Conservation (phyloP, 208 protist genomes). For the Lotmaria passim region DNA sequence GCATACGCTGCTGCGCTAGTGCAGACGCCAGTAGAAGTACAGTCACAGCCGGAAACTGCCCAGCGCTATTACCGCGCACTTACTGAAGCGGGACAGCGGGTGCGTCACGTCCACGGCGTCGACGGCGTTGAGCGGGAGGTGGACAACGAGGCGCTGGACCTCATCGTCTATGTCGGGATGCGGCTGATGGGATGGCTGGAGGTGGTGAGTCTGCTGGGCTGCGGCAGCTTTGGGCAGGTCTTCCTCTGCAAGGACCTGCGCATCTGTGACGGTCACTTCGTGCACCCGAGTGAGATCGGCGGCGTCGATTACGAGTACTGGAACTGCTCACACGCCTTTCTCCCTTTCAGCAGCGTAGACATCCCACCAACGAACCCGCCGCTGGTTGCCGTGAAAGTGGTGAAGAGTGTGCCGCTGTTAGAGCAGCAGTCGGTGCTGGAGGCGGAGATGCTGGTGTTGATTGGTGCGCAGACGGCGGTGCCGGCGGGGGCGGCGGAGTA, state of each 20-base stretch:
- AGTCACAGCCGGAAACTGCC: slow-evolving; percentile 2
- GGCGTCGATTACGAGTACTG: slow-evolving; percentile 87
- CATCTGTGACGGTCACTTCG: slow-evolving; percentile 67
- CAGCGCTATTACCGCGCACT: slow-evolving; percentile 44
- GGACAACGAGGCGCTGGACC: slow-evolving; percentile 76
- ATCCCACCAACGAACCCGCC: slow-evolving; percentile 56
- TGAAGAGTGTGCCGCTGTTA: slow-evolving; percentile 73
- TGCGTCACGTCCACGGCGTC: slow-evolving; percentile 69
- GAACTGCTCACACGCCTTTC: slow-evolving; percentile 80
- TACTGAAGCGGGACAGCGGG: slow-evolving; percentile 49
- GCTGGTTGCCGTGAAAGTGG: slow-evolving; percentile 87
- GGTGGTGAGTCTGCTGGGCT: slow-evolving; percentile 78
- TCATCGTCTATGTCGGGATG: slow-evolving; percentile 87
- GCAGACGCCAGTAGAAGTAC: background rate
- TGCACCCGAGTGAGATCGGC: slow-evolving; percentile 68
- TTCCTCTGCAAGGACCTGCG: slow-evolving; percentile 89
- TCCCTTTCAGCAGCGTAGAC: slow-evolving; percentile 77
- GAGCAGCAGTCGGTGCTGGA: slow-evolving; percentile 84
- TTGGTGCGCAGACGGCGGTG: slow-evolving; percentile 64
- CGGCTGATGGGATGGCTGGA: slow-evolving; percentile 83
- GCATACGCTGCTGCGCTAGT: background rate
- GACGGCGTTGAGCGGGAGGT: slow-evolving; percentile 70
- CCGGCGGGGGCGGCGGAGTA: background rate
- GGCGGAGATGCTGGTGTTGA: slow-evolving; percentile 87
- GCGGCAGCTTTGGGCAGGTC: slow-evolving; percentile 86